phyloP scores from a whole-genome alignment of 2,329 filamentous ascomycete genomes.

The Fusarium austroafricanum region DNA sequence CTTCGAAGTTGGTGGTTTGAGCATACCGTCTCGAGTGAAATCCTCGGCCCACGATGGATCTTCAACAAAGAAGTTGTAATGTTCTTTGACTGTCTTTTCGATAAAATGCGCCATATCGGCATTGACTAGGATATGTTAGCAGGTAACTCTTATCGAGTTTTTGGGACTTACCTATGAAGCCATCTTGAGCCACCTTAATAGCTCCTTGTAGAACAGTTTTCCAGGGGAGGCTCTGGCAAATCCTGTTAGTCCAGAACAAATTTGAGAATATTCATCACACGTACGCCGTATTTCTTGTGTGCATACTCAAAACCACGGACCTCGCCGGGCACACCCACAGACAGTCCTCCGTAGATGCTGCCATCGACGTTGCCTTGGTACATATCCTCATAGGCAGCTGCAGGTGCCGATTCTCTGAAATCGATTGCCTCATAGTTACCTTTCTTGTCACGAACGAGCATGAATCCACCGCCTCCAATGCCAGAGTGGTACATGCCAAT shows the following conservation, averaged over 20 bases:
- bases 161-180: slow-evolving; percentile 66
- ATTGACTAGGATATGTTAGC: slow-evolving; percentile 62
- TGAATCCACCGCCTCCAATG: slow-evolving; percentile 91
- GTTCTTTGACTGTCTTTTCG: slow-evolving; percentile 56
- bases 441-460: slow-evolving; percentile 77
- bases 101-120: slow-evolving; percentile 82
- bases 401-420: slow-evolving; percentile 89
- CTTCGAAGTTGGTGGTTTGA: background rate
- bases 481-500: slow-evolving; percentile 83
- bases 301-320: slow-evolving; percentile 82
- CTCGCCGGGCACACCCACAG: slow-evolving; percentile 78
- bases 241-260: background rate
- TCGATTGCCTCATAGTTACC: slow-evolving; percentile 89
- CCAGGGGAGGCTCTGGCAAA: slow-evolving; percentile 69
- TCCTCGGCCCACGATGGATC: slow-evolving; percentile 87
- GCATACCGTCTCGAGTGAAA: slow-evolving; percentile 80
- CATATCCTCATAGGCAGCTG: slow-evolving; percentile 86
- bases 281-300: slow-evolving; percentile 76
- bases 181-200: slow-evolving; percentile 76
- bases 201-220: slow-evolving; percentile 78
- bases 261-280: slow-evolving; percentile 14
- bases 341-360: slow-evolving; percentile 78
- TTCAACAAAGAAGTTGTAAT: slow-evolving; percentile 73
- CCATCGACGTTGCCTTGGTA: slow-evolving; percentile 75
- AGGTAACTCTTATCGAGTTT: background rate